A percentile compares a stretch with the other conserved stretches of the same genome.
phyloP scores from a whole-genome alignment of 1,284 basidiomycete species.

The Anthracocystis panici-leucophaei region DNA sequence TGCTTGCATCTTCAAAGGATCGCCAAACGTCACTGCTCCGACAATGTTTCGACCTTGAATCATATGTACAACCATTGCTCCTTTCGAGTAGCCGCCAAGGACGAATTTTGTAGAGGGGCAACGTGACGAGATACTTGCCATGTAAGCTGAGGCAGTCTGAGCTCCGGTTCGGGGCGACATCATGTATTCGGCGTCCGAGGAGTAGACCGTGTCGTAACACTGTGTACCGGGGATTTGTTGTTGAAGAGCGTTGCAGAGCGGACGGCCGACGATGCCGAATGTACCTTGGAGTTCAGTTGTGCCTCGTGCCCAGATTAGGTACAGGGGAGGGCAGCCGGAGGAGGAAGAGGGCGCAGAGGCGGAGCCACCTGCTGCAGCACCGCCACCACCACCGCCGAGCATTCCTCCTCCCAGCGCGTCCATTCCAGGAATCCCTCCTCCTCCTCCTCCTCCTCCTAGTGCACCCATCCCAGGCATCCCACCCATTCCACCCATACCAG shows the following conservation, averaged over 20 bases:
- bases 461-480: slow-evolving; percentile 9
- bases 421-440: slow-evolving; percentile 1
- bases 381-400: not conserved
- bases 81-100: slow-evolving; percentile 33
- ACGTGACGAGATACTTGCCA: slow-evolving; percentile 7
- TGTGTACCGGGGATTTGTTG: slow-evolving; percentile 20
- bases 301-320: slow-evolving; percentile 45
- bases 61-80: slow-evolving; percentile 36
- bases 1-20: slow-evolving; percentile 24
- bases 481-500: slow-evolving; percentile 2
- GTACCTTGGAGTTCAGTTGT: slow-evolving; percentile 43
- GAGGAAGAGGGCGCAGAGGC: not conserved
- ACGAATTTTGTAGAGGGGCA: slow-evolving; percentile 38
- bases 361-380: not conserved
- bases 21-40: slow-evolving; percentile 45
- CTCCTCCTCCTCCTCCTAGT: slow-evolving; percentile 5
- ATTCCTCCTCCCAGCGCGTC: slow-evolving; percentile 3
- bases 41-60: slow-evolving; percentile 25
- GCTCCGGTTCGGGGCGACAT: slow-evolving; percentile 13
- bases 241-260: slow-evolving; percentile 30
- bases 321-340: slow-evolving; percentile 27
- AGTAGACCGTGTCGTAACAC: slow-evolving; percentile 40
- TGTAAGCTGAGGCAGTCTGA: slow-evolving; percentile 14
- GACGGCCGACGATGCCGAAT: slow-evolving; percentile 37
- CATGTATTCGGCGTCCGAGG: slow-evolving; percentile 33